phyloP scores from a whole-genome alignment of 257 asterid genomes.

The Penstemon eatonii region DNA sequence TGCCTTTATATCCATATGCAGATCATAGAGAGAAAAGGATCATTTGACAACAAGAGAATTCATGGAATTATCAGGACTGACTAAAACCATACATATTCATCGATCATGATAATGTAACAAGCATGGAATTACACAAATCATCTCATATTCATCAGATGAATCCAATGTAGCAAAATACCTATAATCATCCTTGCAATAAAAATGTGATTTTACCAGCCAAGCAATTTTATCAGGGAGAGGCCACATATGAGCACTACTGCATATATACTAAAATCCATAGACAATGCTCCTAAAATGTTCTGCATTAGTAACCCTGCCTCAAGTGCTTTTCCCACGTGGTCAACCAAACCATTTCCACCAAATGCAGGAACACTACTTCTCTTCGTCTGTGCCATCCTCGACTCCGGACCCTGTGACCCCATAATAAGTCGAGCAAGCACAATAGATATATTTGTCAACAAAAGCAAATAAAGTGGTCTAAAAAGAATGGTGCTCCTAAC shows the following conservation, averaged over 20 bases:
- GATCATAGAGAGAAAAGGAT: no score
- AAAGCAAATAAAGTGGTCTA: slow-evolving; percentile 67
- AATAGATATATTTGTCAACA: slow-evolving; percentile 61
- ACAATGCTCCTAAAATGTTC: slow-evolving; percentile 51
- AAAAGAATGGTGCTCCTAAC: slow-evolving; percentile 39
- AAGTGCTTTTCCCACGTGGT: slow-evolving; percentile 61
- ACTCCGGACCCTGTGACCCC: slow-evolving; percentile 30
- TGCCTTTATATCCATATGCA: no score
- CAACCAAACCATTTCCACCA: slow-evolving; percentile 43
- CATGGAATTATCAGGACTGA: no score
- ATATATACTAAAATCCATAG: slow-evolving; percentile 72
- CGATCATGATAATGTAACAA: no score
- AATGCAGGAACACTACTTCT: slow-evolving; percentile 27
- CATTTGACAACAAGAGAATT: no score
- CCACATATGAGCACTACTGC: slow-evolving; percentile 55
- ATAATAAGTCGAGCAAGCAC: slow-evolving; percentile 47
- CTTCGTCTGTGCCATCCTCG: slow-evolving; percentile 28
- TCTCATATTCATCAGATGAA: no score
- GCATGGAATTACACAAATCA: no score
- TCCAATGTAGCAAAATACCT: neutral
- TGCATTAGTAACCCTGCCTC: slow-evolving; percentile 54
- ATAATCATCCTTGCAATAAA: neutral
- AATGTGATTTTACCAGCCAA: slow-evolving; percentile 35
- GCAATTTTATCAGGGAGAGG: slow-evolving; percentile 37
- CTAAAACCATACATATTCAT: no score